Evolutionary conservation across 2,329 filamentous ascomycete species (phyloP).

Genomic region (Ophiostoma ulmi): DNA sequence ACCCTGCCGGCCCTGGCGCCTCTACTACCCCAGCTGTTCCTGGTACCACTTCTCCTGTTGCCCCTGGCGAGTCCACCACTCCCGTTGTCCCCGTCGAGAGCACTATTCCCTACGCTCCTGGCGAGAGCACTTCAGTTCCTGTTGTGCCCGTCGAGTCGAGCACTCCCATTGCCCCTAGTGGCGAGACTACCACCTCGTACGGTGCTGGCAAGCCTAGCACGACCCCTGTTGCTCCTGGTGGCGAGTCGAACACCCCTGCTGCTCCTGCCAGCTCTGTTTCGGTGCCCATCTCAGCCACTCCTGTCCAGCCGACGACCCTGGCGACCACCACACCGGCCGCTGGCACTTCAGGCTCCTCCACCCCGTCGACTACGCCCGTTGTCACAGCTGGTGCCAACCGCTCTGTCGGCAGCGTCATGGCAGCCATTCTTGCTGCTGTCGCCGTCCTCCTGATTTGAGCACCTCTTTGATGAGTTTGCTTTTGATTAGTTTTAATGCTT

Average conservation of each 20-base stretch:
- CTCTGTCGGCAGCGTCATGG: conserved; percentile 47
- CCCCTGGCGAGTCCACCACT: not conserved
- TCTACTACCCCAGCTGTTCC: not conserved
- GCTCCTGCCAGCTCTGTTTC: conserved; percentile 2
- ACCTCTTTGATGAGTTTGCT: conserved; percentile 10
- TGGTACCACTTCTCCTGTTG: not conserved
- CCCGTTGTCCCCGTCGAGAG: not conserved
- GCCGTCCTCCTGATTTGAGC: conserved; percentile 50
- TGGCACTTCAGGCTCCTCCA: conserved; percentile 24
- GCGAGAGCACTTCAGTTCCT: not conserved
- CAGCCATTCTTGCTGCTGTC: conserved; percentile 47
- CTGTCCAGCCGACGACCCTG: not conserved
- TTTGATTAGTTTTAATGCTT: not conserved
- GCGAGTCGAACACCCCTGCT: not conserved
- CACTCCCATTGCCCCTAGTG: not conserved
- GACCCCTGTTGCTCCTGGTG: not conserved
- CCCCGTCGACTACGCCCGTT: conserved; percentile 27
- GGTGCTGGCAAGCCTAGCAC: not conserved
- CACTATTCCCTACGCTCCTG: not conserved
- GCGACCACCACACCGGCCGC: not conserved
- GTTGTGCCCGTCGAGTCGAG: not conserved
- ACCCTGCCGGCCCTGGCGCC: not conserved
- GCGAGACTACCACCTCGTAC: not conserved
- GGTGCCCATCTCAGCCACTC: conserved; percentile 4
- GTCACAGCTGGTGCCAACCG: conserved; percentile 49